Base-by-base conservation (phyloP, 2,329 filamentous ascomycete species). In the Fusarium sororula region DNA sequence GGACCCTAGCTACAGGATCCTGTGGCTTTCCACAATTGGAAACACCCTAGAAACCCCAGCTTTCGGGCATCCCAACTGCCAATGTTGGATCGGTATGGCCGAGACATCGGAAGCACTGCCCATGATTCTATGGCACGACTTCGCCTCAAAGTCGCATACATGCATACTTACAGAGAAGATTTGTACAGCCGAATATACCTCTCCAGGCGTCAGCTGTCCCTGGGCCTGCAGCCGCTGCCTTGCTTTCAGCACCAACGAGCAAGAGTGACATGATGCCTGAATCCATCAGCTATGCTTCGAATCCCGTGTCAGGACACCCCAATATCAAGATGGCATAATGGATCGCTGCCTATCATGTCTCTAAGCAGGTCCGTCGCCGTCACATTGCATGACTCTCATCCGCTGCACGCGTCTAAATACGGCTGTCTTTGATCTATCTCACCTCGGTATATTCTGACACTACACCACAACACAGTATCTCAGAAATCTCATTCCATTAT, bases 361-460 rank as follows among this genome's bases (percentile, higher is more conserved):
- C 53, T 39, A 75, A 74, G 38, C 56, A 62, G 51, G 32, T 50
- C 58, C 47, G 44, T 51, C 39, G 45, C 50, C 50, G 68, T 76
- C 55, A 63, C 75, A 73, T 73, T 64, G 72, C 63, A 67, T 75
- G 51, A 60, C 41, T 58, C 47, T 57, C 48, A 61, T 44, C 64
- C 55, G 38, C 72, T 72, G 64, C 71, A 72, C 45, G 47, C 53
- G 47, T 73, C 72, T 73, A 26, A 56, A 75, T 64, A 66, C 50
- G 62, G 70, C 28, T 44, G 38, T 50, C 14, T 12, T 44, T 39
- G 35, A 37, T 12, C 28, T 24, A 41, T 51, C 65, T 72, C 70
- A 59, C 60, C 63, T 55, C 61, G 67, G 59, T 56, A 67, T 54
- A 64, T 39, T 54, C 51, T 54, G 51, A n/a, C 24, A 39, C 51